Evolutionary conservation across 1,284 basidiomycete species (phyloP), one percentile per base, ranked within the genome.

Genomic region (Irpex rosettiformis): DNA sequence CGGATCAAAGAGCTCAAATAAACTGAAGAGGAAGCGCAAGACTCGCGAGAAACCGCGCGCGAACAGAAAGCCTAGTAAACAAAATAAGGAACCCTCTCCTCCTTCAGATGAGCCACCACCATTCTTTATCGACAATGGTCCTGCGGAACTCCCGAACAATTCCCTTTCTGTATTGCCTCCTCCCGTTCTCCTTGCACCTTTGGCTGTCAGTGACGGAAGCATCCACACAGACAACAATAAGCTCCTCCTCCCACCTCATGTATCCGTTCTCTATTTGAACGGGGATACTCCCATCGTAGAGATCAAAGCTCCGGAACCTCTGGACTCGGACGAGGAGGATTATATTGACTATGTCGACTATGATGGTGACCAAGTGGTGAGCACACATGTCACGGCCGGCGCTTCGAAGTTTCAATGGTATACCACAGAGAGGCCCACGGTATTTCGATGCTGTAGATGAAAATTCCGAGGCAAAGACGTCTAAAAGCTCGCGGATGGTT

Each of bases 311-410:
- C 67, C 68, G 5, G 70, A 74, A 5, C 70, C 75, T 4, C 62
- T 67, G 24, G 74, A 77, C 24, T 76, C 77, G 0, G 71, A 73
- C 11, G 77, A 77, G 3, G 82, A 84, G 8, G 80, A 81, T 62
- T 88, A 82, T 64, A 90, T 91, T 61, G 83, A 91, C 57, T 89
- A 88, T 66, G 73, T 91, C 40, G 88, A 90, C 65, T 87, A 85
- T 42, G 71, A 69, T 61, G 87, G 88, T 59, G 83, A 85, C 64
- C 73, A 77, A 24, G 81, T 79, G 73, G 88, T 88, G 58, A 30
- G 77, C 65, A 11, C 21, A 29, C 10, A 22, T 11, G 48, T 6
- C 18, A 42, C 27, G 29, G 6, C 24, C 11, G 29, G 55, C 48
- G n/a, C 30, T 3, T 48, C 43, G 43, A 13, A 13, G 10, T 11